Percentiles rank a stretch among this genome's conserved stretches.
phyloP scores from a whole-genome alignment of 805 yeast species.

The Barnettozyma sucrosica region DNA sequence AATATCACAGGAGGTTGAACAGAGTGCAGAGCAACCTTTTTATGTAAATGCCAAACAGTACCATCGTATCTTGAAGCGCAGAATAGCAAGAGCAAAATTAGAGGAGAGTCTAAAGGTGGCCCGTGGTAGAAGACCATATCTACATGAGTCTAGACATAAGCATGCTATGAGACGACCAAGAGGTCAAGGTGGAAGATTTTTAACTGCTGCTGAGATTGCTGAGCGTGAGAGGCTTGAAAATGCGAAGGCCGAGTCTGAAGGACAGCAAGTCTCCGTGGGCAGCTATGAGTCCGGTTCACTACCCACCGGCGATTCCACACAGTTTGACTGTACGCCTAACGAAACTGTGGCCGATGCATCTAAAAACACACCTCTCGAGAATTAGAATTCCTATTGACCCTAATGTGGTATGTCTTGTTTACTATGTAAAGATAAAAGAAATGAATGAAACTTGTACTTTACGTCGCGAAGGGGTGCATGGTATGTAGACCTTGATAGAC shows the following conservation, averaged over 20 bases:
- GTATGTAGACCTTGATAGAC: neutral
- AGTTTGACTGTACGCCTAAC: neutral
- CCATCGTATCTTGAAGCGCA: slow-evolving; percentile 86
- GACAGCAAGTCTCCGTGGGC: neutral
- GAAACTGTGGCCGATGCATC: neutral
- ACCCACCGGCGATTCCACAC: neutral
- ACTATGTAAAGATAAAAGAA: neutral
- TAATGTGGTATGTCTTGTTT: neutral
- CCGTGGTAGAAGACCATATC: slow-evolving; percentile 85
- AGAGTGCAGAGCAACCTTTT: slow-evolving; percentile 74
- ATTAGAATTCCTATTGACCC: neutral
- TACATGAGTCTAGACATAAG: slow-evolving; percentile 95
- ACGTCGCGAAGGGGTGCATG: neutral
- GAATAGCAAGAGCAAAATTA: slow-evolving; percentile 88
- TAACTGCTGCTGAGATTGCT: slow-evolving; percentile 84
- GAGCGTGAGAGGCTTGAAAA: slow-evolving; percentile 38
- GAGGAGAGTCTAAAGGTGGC: slow-evolving; percentile 86
- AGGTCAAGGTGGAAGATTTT: slow-evolving; percentile 96
- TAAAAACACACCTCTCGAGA: neutral
- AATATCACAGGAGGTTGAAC: slow-evolving; percentile 11
- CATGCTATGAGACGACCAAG: slow-evolving; percentile 99
- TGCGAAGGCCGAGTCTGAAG: slow-evolving; percentile 20
- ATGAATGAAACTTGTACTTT: neutral
- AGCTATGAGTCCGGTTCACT: neutral
- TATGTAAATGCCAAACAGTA: slow-evolving; percentile 98